Evolutionary conservation across 23 red algal genomes (phyloP).

Genomic region (Agarophyton chilense): DNA sequence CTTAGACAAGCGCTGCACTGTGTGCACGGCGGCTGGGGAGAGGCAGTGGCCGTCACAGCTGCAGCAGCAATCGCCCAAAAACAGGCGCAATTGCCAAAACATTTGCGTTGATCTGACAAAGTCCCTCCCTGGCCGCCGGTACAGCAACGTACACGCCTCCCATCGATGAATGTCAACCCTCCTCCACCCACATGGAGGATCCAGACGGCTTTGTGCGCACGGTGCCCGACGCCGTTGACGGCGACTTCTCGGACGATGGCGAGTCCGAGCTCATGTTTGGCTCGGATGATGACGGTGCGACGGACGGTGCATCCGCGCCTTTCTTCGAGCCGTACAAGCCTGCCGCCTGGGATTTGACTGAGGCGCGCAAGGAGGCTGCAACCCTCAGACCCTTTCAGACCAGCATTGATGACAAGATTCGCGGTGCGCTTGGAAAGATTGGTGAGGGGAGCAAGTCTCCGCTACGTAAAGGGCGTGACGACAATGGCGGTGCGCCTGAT

Average conservation of each 20-base stretch:
- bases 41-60: background rate
- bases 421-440: constrained; percentile 21
- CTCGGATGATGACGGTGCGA: constrained; percentile 8
- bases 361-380: constrained; percentile 27
- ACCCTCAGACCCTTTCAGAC: constrained; percentile 57
- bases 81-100: background rate
- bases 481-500: background rate
- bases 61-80: background rate
- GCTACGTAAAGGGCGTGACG: background rate
- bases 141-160: background rate
- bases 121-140: too few relatives aligned
- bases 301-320: background rate
- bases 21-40: background rate
- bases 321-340: constrained; percentile 10
- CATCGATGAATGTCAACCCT: too few relatives aligned
- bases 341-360: constrained; percentile 31
- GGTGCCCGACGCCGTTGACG: constrained; percentile 10
- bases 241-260: constrained; percentile 16
- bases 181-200: constrained; percentile 25
- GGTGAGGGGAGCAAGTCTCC: background rate
- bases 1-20: background rate
- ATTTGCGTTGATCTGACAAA: background rate
- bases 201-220: constrained; percentile 67
- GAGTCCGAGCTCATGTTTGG: constrained; percentile 46
- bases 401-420: constrained; percentile 47